A percentile compares a stretch with the other conserved stretches of the same genome.
These are phyloP conservation scores for Telopea speciosissima DNA, from an alignment of 177 flowering plant species.

Conservation along the genomic window DNA sequence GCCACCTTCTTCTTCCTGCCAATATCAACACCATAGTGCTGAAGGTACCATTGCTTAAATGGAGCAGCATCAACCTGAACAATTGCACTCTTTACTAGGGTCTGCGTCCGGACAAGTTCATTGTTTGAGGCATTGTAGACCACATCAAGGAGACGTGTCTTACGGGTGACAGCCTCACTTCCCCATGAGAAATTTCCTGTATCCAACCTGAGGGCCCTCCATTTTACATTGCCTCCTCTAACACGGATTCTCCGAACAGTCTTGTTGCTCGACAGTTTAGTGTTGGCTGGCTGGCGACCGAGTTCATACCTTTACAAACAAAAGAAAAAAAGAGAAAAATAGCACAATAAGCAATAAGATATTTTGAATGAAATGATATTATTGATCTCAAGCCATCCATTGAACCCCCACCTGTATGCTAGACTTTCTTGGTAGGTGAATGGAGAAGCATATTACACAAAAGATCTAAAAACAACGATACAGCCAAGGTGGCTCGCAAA, in stretches of 20 bases:
- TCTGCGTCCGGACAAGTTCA: constrained; percentile 29
- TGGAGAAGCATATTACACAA: no score
- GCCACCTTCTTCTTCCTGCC: constrained; percentile 24
- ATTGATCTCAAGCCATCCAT: no score
- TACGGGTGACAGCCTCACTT: constrained; percentile 26
- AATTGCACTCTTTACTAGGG: constrained; percentile 27
- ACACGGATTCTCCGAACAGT: constrained; percentile 27
- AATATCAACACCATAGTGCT: constrained; percentile 22
- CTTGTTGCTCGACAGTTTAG: constrained; percentile 28
- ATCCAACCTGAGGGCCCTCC: constrained; percentile 30
- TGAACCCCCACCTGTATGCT: no score
- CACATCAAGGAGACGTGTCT: constrained; percentile 29
- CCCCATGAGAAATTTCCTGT: constrained; percentile 31
- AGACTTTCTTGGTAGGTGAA: no score
- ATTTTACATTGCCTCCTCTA: constrained; percentile 26
- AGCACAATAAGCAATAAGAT: no score
- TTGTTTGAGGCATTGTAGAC: constrained; percentile 29
- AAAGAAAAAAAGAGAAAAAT: no score
- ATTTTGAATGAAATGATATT: no score
- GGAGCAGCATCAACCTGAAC: constrained; percentile 30
- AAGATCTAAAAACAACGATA: no score
- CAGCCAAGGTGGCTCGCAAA: no score
- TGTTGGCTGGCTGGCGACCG: constrained; percentile 27
- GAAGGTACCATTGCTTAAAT: constrained; percentile 28
- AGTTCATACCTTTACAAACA: constrained; percentile 24